Evolutionary conservation across 352 stramenopile genomes (phyloP), one percentile per base, ranked within the genome.

Genomic region (Phytophthora citricola): DNA sequence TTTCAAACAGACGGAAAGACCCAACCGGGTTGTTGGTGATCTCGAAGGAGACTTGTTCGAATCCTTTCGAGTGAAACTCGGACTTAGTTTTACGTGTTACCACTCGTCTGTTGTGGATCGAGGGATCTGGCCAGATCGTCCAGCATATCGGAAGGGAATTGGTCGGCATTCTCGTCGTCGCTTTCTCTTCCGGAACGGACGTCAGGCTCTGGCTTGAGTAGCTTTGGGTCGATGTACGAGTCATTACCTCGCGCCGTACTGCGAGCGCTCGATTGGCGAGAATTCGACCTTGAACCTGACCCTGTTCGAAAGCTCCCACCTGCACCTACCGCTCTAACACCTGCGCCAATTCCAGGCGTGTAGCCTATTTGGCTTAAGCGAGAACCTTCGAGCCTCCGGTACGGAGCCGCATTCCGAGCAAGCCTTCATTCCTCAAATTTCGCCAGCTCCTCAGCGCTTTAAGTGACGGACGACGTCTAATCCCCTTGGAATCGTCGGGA

Each of bases 361-460:
- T 62, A 71, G 7, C 36, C 40, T 12, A n/a, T 20, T 26, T 53
- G 40, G 6, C 51, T 58, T 40, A 63, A 32, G 8, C 49, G 44
- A 38, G 46, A 32, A 10, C 52, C 26, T 46, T 72, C 3, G 46
- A 62, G 29, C 20, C 38, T 11, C n/a, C 29, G 5, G 40, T 7
- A 20, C 63, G 63, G 17, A 76, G 26, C 7, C 63, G 51, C 63
- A 73, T 58, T 4, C 63, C 43, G 14, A 68, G 7, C 20, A 66
- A 47, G 15, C 45, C 49, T 4, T 75, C 62, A 24, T 20, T 43
- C 49, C 41, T 46, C 36, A 52, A 47, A 38, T 89, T 89, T 5
- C 81, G 75, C 81, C 83, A 90, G 27, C 79, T 92, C 4, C 63
- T 73, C 4, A 72, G 17, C 2, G 63, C 71, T n/a, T 63, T 63